Base-by-base conservation (phyloP, 768 basidiomycete species). In the Lepiota brunneoincarnata region DNA sequence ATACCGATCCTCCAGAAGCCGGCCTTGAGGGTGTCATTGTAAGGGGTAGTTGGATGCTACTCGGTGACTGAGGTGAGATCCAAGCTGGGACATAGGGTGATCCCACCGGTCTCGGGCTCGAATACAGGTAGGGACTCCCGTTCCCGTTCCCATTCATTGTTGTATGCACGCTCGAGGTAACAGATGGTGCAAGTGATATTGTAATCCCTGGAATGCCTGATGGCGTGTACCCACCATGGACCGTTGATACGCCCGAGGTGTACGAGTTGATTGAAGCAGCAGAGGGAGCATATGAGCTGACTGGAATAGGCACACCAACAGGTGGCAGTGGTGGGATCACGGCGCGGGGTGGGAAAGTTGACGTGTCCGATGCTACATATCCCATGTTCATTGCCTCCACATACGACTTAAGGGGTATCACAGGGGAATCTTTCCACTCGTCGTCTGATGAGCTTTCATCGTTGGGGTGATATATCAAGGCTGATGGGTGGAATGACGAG, bases 31-130 rank as follows among this genome's bases (percentile, higher is more conserved):
- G 58, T 35, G 62, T 61, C 18, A 63, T 59, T 20, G 61, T 61
- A 15, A 56, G 54, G 4, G 64, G 61, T 14, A 62, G 46, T 34
- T 52, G 48, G 28, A 55, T 45, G 17, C 35, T 52, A n/a, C 53
- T 55, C 23, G 58, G 54, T 26, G 53, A 59, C 20, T 57, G 48
- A 7, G 64, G 63, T n/a, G 60, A 51, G 26, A 66, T 58, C 68
- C 69, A 73, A n/a, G 65, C 60, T 14, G 70, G 63, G 18, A 67
- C 59, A 54, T 70, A 73, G 7, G 69, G 54, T 43, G 67, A 64
- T 36, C 61, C 42, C 10, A 54, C 12, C 23, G 49, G 38, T 12
- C 41, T 56, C n/a, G 58, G 54, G 10, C 45, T 57, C 10, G 51
- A 51, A 58, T 67, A 68, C 24, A 64, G 53, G 36, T 68, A 70